A percentile compares a stretch with the other conserved stretches of the same genome.
Conservation (phyloP, 331 rosid genomes). For the Stylosanthes scabra region DNA sequence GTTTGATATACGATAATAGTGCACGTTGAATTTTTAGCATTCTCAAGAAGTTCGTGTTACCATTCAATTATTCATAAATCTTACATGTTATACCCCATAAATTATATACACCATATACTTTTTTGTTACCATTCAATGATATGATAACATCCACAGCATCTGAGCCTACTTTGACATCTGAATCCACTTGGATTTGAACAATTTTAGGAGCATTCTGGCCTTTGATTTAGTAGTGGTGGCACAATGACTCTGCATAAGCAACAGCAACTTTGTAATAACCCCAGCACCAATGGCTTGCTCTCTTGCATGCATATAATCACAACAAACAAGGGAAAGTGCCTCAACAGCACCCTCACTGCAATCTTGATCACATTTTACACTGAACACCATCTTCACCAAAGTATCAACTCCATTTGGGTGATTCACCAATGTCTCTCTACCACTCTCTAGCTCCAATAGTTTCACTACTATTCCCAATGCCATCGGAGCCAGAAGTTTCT, state of each 20-base stretch:
- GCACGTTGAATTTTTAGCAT: background rate
- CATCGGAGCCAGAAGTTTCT: slow-evolving; percentile 36
- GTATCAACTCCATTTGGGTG: slow-evolving; percentile 47
- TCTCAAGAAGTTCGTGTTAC: background rate
- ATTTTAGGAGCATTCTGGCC: slow-evolving; percentile 76
- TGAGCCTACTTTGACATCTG: slow-evolving; percentile 44
- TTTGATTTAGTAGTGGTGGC: slow-evolving; percentile 62
- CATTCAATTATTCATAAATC: slow-evolving; percentile 17
- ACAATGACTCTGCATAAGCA: slow-evolving; percentile 82
- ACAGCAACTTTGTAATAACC: slow-evolving; percentile 62
- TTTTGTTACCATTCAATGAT: background rate
- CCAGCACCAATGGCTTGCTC: slow-evolving; percentile 71
- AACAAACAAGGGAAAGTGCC: slow-evolving; percentile 56
- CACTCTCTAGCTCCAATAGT: slow-evolving; percentile 58
- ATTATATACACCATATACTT: background rate
- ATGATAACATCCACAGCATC: slow-evolving; percentile 3
- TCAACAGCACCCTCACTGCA: slow-evolving; percentile 73
- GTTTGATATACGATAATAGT: background rate
- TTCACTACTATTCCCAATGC: slow-evolving; percentile 63
- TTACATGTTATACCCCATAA: background rate
- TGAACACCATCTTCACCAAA: slow-evolving; percentile 68
- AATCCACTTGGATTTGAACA: slow-evolving; percentile 61
- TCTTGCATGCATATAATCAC: slow-evolving; percentile 52
- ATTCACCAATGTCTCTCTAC: slow-evolving; percentile 53
- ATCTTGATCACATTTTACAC: slow-evolving; percentile 60